A percentile compares a stretch with the other conserved stretches of the same genome.
phyloP scores from a whole-genome alignment of 139 green algal genomes.

The Edaphochlamys debaryana region DNA sequence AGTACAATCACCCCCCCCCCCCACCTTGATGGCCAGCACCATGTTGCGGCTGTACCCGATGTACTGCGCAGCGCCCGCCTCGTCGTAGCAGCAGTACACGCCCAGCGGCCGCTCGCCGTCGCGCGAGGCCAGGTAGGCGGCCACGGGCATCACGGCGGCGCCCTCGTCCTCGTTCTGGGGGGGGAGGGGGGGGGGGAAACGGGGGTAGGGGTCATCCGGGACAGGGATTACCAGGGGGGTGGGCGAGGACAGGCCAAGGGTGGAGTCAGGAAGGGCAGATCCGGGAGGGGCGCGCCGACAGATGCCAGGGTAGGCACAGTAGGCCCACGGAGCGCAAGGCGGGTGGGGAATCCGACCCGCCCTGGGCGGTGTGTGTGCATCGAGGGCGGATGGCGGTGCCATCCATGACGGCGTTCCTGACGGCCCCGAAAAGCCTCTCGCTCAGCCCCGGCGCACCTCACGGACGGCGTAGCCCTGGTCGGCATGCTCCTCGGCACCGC shows the following conservation, averaged over 20 bases:
- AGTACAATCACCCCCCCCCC: not conserved
- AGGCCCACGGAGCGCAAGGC: too few relatives aligned
- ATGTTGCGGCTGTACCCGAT: slow-evolving; percentile 89
- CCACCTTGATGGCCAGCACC: slow-evolving; percentile 78
- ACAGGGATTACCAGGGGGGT: not conserved
- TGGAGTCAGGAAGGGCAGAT: not conserved
- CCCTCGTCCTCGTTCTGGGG: slow-evolving; percentile 87
- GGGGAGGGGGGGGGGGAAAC: not conserved
- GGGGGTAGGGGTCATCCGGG: too few relatives aligned
- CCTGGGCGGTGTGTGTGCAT: too few relatives aligned
- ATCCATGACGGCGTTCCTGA: not conserved
- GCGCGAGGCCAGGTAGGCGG: slow-evolving; percentile 64
- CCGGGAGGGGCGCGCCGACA: too few relatives aligned
- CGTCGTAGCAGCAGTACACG: slow-evolving; percentile 89
- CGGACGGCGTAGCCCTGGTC: slow-evolving; percentile 54
- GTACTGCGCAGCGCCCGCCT: slow-evolving; percentile 76
- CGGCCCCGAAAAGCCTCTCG: not conserved
- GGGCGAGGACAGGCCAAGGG: too few relatives aligned
- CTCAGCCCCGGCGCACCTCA: slow-evolving; percentile 36
- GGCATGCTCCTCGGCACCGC: slow-evolving; percentile 70
- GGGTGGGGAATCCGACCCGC: too few relatives aligned
- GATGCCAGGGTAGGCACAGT: not conserved
- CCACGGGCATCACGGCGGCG: slow-evolving; percentile 63
- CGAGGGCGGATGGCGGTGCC: not conserved
- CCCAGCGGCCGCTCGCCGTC: slow-evolving; percentile 81